Conservation (phyloP, 495 filamentous ascomycete species). For the Alectoria sarmentosa region DNA sequence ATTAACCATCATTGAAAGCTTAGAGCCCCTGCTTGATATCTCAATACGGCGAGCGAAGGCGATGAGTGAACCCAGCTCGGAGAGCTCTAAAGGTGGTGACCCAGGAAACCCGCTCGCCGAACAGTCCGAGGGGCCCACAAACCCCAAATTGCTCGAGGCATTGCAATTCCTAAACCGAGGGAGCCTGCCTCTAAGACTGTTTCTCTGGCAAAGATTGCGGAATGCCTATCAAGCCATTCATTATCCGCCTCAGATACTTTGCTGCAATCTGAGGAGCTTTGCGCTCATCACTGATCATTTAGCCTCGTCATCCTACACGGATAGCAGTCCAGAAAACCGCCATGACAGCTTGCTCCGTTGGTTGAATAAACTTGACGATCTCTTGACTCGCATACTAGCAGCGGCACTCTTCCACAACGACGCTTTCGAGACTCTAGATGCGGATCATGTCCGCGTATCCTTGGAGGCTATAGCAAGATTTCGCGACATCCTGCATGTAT, state of each 20-base stretch:
- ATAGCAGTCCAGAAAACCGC: constrained; percentile 54
- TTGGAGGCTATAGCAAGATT: constrained; percentile 60
- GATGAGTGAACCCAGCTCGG: background rate
- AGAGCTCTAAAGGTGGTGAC: background rate
- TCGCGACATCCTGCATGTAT: constrained; percentile 65
- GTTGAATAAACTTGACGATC: constrained; percentile 68
- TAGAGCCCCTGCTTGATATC: constrained; percentile 86
- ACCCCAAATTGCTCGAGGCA: constrained; percentile 58
- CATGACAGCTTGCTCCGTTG: constrained; percentile 61
- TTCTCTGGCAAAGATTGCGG: constrained; percentile 80
- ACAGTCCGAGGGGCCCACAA: constrained; percentile 26
- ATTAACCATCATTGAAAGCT: constrained; percentile 73
- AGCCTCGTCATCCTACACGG: constrained; percentile 52
- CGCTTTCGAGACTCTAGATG: constrained; percentile 77
- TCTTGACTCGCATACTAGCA: constrained; percentile 58
- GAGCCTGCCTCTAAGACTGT: constrained; percentile 70
- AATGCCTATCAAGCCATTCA: constrained; percentile 79
- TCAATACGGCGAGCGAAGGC: constrained; percentile 38
- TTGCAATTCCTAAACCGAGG: constrained; percentile 74
- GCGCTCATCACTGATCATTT: constrained; percentile 73
- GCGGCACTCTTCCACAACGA: constrained; percentile 56
- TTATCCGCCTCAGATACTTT: constrained; percentile 78
- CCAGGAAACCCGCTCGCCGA: background rate
- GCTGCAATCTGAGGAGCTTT: constrained; percentile 76
- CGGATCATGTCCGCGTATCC: constrained; percentile 63